A percentile compares a stretch with the other conserved stretches of the same genome.
Conservation (phyloP, 1,284 basidiomycete species). For the Afroboletus lepidellus region DNA sequence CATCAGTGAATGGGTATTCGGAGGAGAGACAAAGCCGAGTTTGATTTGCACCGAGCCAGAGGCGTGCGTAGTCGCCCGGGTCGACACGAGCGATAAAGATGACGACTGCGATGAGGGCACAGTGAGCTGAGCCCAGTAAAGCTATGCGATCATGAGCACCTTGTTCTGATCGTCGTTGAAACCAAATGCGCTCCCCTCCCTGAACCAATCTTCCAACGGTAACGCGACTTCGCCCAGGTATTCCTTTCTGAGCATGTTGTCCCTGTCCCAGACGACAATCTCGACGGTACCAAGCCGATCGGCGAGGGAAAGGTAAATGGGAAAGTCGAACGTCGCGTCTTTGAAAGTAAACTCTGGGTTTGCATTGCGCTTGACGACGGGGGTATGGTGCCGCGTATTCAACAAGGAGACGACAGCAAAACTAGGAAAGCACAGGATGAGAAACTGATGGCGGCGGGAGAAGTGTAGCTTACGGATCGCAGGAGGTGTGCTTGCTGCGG, state of each 20-base stretch:
- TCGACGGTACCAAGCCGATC: slow-evolving; percentile 78
- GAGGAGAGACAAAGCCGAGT: slow-evolving; percentile 68
- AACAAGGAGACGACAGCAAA: slow-evolving; percentile 74
- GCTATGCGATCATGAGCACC: slow-evolving; percentile 38
- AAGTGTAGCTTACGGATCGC: slow-evolving; percentile 64
- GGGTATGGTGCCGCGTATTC: slow-evolving; percentile 68
- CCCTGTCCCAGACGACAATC: slow-evolving; percentile 92
- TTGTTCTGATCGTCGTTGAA: slow-evolving; percentile 62
- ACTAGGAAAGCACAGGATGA: slow-evolving; percentile 37
- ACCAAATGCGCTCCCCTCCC: slow-evolving; percentile 45
- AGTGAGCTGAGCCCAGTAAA: slow-evolving; percentile 1
- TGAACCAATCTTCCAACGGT: slow-evolving; percentile 80
- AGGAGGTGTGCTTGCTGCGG: slow-evolving; percentile 63
- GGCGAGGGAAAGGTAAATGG: slow-evolving; percentile 73
- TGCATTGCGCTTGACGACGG: slow-evolving; percentile 77
- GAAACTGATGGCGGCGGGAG: neutral
- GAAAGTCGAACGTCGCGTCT: slow-evolving; percentile 85
- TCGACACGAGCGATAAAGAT: slow-evolving; percentile 60
- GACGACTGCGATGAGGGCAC: slow-evolving; percentile 43
- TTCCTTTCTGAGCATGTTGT: slow-evolving; percentile 77
- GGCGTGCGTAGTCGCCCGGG: slow-evolving; percentile 57
- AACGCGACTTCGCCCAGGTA: slow-evolving; percentile 89
- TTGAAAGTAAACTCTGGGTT: slow-evolving; percentile 72
- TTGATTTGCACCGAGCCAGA: slow-evolving; percentile 70
- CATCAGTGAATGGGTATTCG: slow-evolving; percentile 38